Evolutionary conservation across 2,329 filamentous ascomycete genomes (phyloP), one percentile per base, ranked within the genome.

Genomic region (Aspergillus fijiensis): DNA sequence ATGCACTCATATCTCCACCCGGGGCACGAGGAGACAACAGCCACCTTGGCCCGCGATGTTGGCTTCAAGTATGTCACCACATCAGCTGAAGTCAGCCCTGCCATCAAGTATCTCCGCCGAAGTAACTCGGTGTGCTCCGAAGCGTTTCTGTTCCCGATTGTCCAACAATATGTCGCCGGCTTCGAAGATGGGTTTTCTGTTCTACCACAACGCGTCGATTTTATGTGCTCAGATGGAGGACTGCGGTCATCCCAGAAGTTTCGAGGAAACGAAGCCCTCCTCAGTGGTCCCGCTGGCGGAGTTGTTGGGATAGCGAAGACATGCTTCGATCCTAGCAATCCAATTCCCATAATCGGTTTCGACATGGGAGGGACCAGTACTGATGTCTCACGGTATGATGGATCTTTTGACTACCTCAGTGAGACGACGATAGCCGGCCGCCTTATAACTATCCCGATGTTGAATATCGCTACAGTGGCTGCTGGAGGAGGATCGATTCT

Each of bases 341-440:
- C 11, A 3, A 91, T 86, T 1, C 91, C 92, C 0, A 89, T 96
- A 5, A 95, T 96, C 68, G 93, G 93, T 0, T 96, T 97, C 71
- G 93, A 96, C 70, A 97, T 97, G 93, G 91, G 91, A 31, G 92
- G 92, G 10, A 97, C 93, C 0, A 92, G 88, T 62, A 96, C 93
- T 1, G 93, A 97, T 73, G 72, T 96, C 11, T 94, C 90, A 47
- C 83, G 93, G 56, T 96, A 94, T 69, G 90, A 89, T 58, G 92
- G 92, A 14, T 82, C 90, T 55, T 95, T 95, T 68, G 92, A 96
- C 68, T 92, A 96, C 68, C 91, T 96, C 1, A 96, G 96, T 66
- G 92, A 96, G 77, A 96, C 91, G 0, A 96, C 91, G 0, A 96
- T 91, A 1, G 92, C 92, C 0, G 92, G 92, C 12, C 91, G 96